Conservation (phyloP, 352 stramenopile genomes). For the Phytophthora hibernalis region DNA sequence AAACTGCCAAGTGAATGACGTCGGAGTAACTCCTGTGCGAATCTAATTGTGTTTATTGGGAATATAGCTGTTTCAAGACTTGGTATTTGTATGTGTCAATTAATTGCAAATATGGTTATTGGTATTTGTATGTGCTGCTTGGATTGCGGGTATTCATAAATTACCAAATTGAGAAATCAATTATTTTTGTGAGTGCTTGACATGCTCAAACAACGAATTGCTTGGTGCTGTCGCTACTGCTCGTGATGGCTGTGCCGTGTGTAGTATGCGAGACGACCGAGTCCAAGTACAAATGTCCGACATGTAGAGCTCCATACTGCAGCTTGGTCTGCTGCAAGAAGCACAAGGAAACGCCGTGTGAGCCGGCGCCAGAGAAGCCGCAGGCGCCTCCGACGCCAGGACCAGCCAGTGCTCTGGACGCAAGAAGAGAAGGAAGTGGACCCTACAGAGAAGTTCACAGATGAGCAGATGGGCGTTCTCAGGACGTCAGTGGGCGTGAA, state of each 20-base stretch:
- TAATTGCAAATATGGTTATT: conserved; percentile 10
- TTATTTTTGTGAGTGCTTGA: too few relatives aligned
- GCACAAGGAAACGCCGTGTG: conserved; percentile 79
- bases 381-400: conserved; percentile 15
- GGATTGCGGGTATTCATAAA: neutral
- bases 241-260: conserved; percentile 58
- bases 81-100: neutral
- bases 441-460: conserved; percentile 49
- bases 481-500: conserved; percentile 42
- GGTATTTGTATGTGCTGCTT: neutral
- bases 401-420: conserved; percentile 26
- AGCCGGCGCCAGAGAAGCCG: conserved; percentile 21
- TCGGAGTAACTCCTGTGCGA: neutral
- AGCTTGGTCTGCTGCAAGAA: conserved; percentile 81
- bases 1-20: conserved; percentile 17
- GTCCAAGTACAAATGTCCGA: conserved; percentile 89
- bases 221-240: too few relatives aligned
- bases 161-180: neutral
- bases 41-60: neutral
- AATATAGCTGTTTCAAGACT: neutral
- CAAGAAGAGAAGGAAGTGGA: conserved; percentile 45
- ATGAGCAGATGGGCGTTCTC: conserved; percentile 59
- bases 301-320: conserved; percentile 76
- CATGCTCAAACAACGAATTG: too few relatives aligned
- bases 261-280: conserved; percentile 54